Evolutionary conservation across 768 basidiomycete species (phyloP).

Genomic region (Calocybe gangraenosa): DNA sequence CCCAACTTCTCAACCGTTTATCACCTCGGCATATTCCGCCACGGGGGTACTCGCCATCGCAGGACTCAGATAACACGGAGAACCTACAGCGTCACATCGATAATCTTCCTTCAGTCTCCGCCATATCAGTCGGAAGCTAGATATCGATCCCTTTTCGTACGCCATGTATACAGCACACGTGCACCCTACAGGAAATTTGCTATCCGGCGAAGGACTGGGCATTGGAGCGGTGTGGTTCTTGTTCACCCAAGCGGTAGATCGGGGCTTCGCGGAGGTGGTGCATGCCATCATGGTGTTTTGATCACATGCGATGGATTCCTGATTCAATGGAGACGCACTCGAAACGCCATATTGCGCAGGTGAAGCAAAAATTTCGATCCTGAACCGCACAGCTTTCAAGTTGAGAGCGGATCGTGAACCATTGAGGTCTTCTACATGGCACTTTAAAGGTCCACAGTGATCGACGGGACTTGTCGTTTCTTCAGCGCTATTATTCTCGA

Average conservation of each 20-base stretch:
- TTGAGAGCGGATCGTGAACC: constrained; percentile 36
- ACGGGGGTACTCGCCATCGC: constrained; percentile 36
- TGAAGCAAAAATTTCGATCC: constrained; percentile 63
- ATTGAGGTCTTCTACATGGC: constrained; percentile 50
- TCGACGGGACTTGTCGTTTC: constrained; percentile 20
- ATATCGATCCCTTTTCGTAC: constrained; percentile 88
- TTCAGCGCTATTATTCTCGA: constrained; percentile 31
- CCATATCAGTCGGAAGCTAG: constrained; percentile 79
- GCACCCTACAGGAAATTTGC: constrained; percentile 32
- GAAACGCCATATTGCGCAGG: constrained; percentile 15
- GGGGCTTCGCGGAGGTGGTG: constrained; percentile 17
- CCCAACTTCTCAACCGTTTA: too few species aligned
- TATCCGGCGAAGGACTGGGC: constrained; percentile 14
- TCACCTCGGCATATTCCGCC: constrained; percentile 34
- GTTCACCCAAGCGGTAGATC: constrained; percentile 21
- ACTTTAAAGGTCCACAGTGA: constrained; percentile 30
- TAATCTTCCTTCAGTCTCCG: constrained; percentile 69
- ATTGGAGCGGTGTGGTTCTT: constrained; percentile 11
- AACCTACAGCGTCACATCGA: constrained; percentile 29
- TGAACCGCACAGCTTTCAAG: constrained; percentile 78
- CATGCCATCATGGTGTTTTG: too few species aligned
- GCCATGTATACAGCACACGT: constrained; percentile 69
- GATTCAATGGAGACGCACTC: constrained; percentile 13
- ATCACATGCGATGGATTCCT: not conserved
- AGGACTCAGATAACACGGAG: constrained; percentile 30